Percentiles rank a stretch among this genome's conserved stretches.
phyloP scores from a whole-genome alignment of 1,284 basidiomycete genomes.

The Heliocybe sulcata region DNA sequence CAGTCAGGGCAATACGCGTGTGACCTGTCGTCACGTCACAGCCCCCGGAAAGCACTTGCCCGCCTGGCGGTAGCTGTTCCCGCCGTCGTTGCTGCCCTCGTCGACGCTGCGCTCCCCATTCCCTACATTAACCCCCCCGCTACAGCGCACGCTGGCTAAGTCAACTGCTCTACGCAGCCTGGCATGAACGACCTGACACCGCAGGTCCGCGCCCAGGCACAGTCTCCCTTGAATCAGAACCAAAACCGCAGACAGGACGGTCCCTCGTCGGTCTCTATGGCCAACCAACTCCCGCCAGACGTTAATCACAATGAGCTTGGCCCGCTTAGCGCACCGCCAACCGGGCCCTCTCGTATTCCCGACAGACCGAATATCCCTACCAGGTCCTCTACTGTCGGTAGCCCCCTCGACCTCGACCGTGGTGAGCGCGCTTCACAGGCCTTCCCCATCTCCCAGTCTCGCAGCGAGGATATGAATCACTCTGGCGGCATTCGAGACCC shows the following conservation, averaged over 20 bases:
- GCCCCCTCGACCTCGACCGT: constrained; percentile 44
- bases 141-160: background rate
- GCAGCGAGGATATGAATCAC: constrained; percentile 70
- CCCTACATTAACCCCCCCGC: background rate
- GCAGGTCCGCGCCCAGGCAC: background rate
- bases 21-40: background rate
- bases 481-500: constrained; percentile 16
- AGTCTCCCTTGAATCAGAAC: background rate
- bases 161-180: background rate
- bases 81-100: background rate
- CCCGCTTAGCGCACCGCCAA: constrained; percentile 26
- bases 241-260: background rate
- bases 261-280: background rate
- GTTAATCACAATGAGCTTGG: background rate
- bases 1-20: background rate
- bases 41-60: background rate
- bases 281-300: background rate
- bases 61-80: background rate
- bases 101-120: background rate
- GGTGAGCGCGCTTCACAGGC: constrained; percentile 34
- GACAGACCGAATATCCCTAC: constrained; percentile 48
- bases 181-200: background rate
- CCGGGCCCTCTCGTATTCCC: constrained; percentile 26
- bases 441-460: constrained; percentile 33
- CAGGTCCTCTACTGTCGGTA: constrained; percentile 52